Evolutionary conservation across 2,329 filamentous ascomycete genomes (phyloP), one percentile per base, ranked within the genome.

Genomic region (Calonectria fujianensis): DNA sequence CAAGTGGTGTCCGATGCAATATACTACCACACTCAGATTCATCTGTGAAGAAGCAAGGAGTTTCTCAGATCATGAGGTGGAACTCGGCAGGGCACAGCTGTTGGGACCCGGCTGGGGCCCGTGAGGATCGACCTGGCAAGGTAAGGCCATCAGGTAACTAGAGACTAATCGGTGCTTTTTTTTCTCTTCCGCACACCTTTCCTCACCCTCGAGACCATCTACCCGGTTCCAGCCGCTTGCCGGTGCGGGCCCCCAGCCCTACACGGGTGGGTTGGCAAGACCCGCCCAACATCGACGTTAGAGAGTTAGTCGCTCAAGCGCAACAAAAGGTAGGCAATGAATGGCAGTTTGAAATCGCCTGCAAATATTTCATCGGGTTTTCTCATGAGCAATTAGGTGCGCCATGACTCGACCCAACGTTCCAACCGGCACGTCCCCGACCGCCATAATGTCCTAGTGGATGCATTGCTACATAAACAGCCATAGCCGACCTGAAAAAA

Each of bases 161-260:
- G 32, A 59, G n/a, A 24, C 54, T 59, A 37, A 37, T 61, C 57
- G 14, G n/a, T 61, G 57, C 57, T 61, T 61, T 61, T 57, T 59
- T 39, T 57, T 39, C 6, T n/a, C 18, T n/a, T 37, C 13, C 10
- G 4, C 24, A 24, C 20, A 39, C 57, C 32, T 57, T 20, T 31
- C 29, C 29, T 54, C 7, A n/a, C 31, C n/a, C 13, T 61, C 20
- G 16, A 69, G 70, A 69, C 70, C 70, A 11, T 59, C 67, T 64
- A 59, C 65, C 70, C 73, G 70, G 73, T 59, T 72, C 65, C 70
- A 66, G 70, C 73, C 73, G 73, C 59, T 27, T 18, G 57, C 65
- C 50, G 65, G 50, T 69, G 73, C 73, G 65, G 65, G 50, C 37
- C 65, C 57, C 73, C 64, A 74, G 72, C 74, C 74, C 69, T 72